Evolutionary conservation across 768 basidiomycete genomes (phyloP).

Genomic region (Lactifluus hygrophoroides): DNA sequence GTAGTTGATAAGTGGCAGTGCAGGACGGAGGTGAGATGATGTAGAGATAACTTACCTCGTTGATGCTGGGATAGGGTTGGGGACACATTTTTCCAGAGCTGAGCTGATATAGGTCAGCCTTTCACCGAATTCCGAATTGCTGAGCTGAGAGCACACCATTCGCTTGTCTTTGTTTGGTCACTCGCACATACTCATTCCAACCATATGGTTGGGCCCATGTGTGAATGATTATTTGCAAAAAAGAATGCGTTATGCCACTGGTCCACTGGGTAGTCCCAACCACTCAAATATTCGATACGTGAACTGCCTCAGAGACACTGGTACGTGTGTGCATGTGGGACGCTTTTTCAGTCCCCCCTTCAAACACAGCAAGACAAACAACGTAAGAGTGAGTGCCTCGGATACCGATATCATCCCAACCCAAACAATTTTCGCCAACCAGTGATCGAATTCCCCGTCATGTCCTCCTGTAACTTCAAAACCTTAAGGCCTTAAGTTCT

Average conservation of each 20-base stretch:
- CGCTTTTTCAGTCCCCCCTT: no score
- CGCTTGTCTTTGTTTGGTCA: slow-evolving; percentile 5
- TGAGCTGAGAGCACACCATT: not conserved
- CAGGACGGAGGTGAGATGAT: not conserved
- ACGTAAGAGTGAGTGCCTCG: no score
- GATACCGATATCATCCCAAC: no score
- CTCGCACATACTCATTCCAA: no score
- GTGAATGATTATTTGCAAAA: no score
- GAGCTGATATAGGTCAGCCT: slow-evolving; percentile 1
- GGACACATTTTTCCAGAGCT: not conserved
- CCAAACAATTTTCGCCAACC: not conserved
- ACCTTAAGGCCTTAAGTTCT: not conserved
- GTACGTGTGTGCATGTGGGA: no score
- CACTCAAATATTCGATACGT: no score
- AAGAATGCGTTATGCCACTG: no score
- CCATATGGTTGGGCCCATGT: no score
- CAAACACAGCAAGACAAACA: no score
- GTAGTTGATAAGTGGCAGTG: not conserved
- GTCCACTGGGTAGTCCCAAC: no score
- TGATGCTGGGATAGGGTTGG: not conserved
- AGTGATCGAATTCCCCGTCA: not conserved
- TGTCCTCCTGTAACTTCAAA: not conserved
- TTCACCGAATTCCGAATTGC: slow-evolving; percentile 9
- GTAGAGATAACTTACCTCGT: not conserved
- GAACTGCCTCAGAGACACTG: no score